phyloP scores from a whole-genome alignment of 78 protist species.

The Dictyostelium capitatum region DNA sequence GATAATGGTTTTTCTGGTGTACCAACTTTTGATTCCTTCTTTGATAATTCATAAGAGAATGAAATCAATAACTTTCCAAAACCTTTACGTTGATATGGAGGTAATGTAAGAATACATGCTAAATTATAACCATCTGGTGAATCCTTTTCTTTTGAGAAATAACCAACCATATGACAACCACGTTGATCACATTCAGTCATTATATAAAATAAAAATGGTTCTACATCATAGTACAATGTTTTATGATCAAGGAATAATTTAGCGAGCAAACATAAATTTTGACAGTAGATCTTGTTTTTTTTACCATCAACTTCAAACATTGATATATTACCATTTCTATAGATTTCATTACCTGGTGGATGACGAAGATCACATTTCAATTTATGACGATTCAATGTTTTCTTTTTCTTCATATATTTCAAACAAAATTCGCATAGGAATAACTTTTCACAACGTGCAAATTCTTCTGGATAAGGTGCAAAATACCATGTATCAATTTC shows the following conservation, averaged over 20 bases:
- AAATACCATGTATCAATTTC: slow-evolving; percentile 98
- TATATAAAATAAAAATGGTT: slow-evolving; percentile 97
- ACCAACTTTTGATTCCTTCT: slow-evolving; percentile 94
- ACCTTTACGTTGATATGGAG: slow-evolving; percentile 97
- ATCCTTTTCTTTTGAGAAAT: slow-evolving; percentile 96
- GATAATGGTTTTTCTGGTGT: slow-evolving; percentile 99
- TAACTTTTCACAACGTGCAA: slow-evolving; percentile 82
- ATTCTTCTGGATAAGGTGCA: slow-evolving; percentile 97
- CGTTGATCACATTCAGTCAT: slow-evolving; percentile 91
- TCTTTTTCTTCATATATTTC: slow-evolving; percentile 90
- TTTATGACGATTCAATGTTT: slow-evolving; percentile 89
- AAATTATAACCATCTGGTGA: slow-evolving; percentile 92
- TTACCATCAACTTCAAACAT: slow-evolving; percentile 97
- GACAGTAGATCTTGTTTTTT: slow-evolving; percentile 94
- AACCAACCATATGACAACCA: slow-evolving; percentile 97
- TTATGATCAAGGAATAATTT: slow-evolving; percentile 98
- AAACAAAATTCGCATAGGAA: slow-evolving; percentile 96
- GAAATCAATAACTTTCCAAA: slow-evolving; percentile 96
- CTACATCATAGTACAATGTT: slow-evolving; percentile 95
- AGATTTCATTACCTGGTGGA: slow-evolving; percentile 98
- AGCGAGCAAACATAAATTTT: slow-evolving; percentile 95
- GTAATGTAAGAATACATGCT: slow-evolving; percentile 97
- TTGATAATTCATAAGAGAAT: slow-evolving; percentile 94
- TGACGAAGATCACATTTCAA: slow-evolving; percentile 87
- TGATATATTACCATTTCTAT: slow-evolving; percentile 85